Evolutionary conservation across 306 rosid genomes (phyloP).

Genomic region (Carpinus fangiana): DNA sequence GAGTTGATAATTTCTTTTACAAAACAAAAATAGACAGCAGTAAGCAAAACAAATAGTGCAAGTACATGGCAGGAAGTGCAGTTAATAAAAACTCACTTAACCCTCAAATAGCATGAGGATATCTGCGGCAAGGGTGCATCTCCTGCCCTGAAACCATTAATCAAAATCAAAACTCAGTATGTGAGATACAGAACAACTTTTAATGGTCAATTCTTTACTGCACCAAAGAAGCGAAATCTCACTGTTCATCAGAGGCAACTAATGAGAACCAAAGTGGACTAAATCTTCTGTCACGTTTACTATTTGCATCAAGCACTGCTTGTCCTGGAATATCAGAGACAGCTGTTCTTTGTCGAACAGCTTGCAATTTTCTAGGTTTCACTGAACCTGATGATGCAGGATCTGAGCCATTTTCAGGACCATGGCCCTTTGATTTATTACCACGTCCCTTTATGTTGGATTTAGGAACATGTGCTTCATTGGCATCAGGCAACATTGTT

Average conservation of each 20-base stretch:
- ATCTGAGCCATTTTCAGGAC: constrained; percentile 20
- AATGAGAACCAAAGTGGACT: constrained; percentile 61
- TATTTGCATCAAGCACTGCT: constrained; percentile 21
- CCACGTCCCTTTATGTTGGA: constrained; percentile 1
- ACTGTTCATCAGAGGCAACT: constrained; percentile 59
- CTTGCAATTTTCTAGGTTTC: constrained; percentile 19
- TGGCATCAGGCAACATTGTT: constrained; percentile 27
- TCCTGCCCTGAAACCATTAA: constrained; percentile 42
- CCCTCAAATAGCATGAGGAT: constrained; percentile 49
- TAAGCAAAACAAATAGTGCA: neutral
- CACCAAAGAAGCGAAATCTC: constrained; percentile 20
- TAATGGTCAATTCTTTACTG: constrained; percentile 10
- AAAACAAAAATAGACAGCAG: constrained; percentile 1
- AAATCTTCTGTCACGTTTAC: constrained; percentile 13
- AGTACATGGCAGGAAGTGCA: constrained; percentile 4
- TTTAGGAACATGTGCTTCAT: constrained; percentile 13
- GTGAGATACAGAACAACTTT: neutral
- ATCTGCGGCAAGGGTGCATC: constrained; percentile 55
- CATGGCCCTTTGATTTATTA: constrained; percentile 15
- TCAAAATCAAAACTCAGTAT: constrained; percentile 22
- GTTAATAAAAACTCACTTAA: constrained; percentile 47
- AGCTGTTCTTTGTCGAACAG: constrained; percentile 23
- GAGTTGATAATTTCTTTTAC: constrained; percentile 10
- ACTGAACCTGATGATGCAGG: constrained; percentile 21
- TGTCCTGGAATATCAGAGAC: constrained; percentile 35